These are phyloP conservation scores for Leucaena leucocephala DNA, from an alignment of 306 rosid genomes.

Conservation along the genomic window DNA sequence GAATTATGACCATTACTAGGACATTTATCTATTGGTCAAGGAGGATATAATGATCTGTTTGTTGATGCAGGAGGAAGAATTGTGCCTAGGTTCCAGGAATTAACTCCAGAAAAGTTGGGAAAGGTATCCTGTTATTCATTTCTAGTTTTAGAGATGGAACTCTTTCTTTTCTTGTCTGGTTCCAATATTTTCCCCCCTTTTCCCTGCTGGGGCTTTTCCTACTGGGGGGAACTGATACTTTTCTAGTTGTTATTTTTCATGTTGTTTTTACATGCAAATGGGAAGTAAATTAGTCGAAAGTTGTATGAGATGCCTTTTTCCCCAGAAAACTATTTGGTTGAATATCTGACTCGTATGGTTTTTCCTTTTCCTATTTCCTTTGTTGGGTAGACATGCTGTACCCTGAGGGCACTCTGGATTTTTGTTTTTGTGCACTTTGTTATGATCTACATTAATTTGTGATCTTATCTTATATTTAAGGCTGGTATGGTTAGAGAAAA, in stretches of 20 bases:
- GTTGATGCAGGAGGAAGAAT: conserved; percentile 87
- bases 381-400: conserved; percentile 22
- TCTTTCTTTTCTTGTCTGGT: conserved; percentile 4
- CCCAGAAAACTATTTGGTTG: not conserved
- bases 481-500: conserved; percentile 97
- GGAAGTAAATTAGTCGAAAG: conserved; percentile 2
- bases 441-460: conserved; percentile 8
- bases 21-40: conserved; percentile 18
- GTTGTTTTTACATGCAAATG: conserved; percentile 10
- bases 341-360: not conserved
- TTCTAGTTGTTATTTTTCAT: not conserved
- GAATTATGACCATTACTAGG: not conserved
- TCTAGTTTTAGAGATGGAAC: not conserved
- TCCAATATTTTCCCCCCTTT: not conserved
- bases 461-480: conserved; percentile 37
- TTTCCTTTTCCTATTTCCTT: not conserved
- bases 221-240: not conserved
- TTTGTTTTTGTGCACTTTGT: conserved; percentile 1
- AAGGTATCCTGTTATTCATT: conserved; percentile 52
- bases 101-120: conserved; percentile 89
- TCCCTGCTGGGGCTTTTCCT: not conserved
- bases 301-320: not conserved
- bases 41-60: conserved; percentile 25
- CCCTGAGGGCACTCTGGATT: not conserved
- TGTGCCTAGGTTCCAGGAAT: conserved; percentile 96